These are phyloP conservation scores for Chrysanthemum seticuspe DNA, from an alignment of 129 eudicot genomes.

Conservation along the genomic window DNA sequence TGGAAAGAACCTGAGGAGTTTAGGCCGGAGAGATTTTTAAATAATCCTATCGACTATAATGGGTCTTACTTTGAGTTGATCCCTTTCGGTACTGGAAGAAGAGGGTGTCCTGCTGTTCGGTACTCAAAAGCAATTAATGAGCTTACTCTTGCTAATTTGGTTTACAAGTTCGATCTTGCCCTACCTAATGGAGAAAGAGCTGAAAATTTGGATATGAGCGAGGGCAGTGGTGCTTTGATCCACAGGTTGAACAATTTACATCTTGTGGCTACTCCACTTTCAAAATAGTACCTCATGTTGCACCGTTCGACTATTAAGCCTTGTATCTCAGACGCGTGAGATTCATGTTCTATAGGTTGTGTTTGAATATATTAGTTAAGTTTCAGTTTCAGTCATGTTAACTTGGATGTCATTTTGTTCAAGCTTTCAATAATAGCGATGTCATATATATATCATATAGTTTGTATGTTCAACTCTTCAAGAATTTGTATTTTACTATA, in stretches of 20 bases:
- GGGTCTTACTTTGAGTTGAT: constrained; percentile 7
- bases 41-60: constrained; percentile 1
- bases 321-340: no score
- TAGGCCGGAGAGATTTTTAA: not conserved
- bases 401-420: no score
- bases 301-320: no score
- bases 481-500: no score
- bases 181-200: not conserved
- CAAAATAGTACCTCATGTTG: not conserved
- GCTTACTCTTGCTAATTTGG: constrained; percentile 10
- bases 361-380: no score
- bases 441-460: no score
- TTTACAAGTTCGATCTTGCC: constrained; percentile 2
- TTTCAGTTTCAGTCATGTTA: no score
- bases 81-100: constrained; percentile 10
- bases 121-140: not conserved
- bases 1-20: constrained; percentile 8
- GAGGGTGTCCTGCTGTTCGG: constrained; percentile 7
- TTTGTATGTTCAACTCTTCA: no score
- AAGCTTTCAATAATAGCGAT: no score
- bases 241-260: not conserved
- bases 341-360: no score
- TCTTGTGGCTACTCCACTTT: not conserved
- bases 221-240: constrained; percentile 4
- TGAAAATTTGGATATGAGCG: constrained; percentile 3